These are phyloP conservation scores for Aspergillus bertholletiae DNA, from an alignment of 495 filamentous ascomycete genomes.

Conservation along the genomic window DNA sequence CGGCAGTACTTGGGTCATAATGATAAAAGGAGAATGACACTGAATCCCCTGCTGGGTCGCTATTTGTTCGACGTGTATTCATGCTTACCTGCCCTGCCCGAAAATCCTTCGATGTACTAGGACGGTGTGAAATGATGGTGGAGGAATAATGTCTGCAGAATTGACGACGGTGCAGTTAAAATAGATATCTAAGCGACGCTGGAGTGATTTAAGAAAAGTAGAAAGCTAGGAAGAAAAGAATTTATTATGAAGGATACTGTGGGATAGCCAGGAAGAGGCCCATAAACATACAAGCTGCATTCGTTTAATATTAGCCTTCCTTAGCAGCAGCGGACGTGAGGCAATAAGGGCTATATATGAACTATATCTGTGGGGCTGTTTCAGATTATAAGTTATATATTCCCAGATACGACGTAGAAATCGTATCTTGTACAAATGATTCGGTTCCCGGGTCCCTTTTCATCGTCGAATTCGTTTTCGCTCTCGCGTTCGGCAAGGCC, in stretches of 20 bases:
- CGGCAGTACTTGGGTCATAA: slow-evolving; percentile 39
- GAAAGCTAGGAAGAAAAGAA: background rate
- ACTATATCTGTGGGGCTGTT: background rate
- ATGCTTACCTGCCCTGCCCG: background rate
- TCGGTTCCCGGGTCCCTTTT: background rate
- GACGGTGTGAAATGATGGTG: background rate
- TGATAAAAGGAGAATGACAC: slow-evolving; percentile 11
- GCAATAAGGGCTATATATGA: background rate
- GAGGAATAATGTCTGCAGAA: background rate
- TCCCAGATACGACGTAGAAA: too few species aligned
- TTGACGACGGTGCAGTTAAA: background rate
- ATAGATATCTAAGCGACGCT: background rate
- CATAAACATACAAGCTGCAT: too few species aligned
- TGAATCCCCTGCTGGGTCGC: background rate
- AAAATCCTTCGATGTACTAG: background rate
- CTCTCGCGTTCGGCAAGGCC: background rate
- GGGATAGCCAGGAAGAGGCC: too few species aligned
- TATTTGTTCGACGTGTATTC: background rate
- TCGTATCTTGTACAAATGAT: background rate
- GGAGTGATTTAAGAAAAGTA: background rate
- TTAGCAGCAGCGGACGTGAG: background rate
- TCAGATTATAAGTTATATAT: too few species aligned
- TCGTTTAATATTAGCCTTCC: background rate
- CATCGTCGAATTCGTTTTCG: background rate
- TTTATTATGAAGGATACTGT: background rate